These are phyloP conservation scores for Lasiodiplodia sp. DNA, from an alignment of 2,329 filamentous ascomycete species.

Conservation along the genomic window DNA sequence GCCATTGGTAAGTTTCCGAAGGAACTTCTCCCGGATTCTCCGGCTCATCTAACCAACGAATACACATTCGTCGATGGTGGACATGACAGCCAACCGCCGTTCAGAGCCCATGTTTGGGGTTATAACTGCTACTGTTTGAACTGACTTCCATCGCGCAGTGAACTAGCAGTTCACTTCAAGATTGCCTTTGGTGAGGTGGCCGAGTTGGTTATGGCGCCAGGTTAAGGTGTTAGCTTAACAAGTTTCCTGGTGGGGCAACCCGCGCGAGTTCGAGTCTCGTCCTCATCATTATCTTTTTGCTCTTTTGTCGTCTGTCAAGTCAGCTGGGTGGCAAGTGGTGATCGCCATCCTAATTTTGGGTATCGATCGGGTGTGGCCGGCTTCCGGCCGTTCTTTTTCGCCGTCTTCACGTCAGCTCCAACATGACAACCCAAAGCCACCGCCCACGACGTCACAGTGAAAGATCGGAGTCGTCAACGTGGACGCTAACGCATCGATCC, in stretches of 20 bases:
- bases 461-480: neutral
- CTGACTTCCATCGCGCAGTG: neutral
- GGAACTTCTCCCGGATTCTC: no score
- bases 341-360: neutral
- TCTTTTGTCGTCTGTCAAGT: neutral
- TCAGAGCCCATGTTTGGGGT: neutral
- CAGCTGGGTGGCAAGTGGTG: neutral
- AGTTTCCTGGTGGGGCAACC: conserved; percentile 26
- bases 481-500: neutral
- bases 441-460: conserved; percentile 13
- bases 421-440: neutral
- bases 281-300: conserved; percentile 23
- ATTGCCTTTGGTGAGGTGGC: conserved; percentile 18
- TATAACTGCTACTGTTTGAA: neutral
- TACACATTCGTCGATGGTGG: no score
- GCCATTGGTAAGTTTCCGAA: no score
- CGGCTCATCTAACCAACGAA: no score
- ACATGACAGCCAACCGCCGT: no score
- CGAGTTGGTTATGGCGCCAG: conserved; percentile 30
- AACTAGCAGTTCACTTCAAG: neutral
- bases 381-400: conserved; percentile 10
- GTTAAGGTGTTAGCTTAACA: conserved; percentile 27
- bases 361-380: conserved; percentile 3
- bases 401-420: neutral
- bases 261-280: conserved; percentile 31